phyloP scores from a whole-genome alignment of 2,329 filamentous ascomycete genomes.

The Calonectria henricotiae region DNA sequence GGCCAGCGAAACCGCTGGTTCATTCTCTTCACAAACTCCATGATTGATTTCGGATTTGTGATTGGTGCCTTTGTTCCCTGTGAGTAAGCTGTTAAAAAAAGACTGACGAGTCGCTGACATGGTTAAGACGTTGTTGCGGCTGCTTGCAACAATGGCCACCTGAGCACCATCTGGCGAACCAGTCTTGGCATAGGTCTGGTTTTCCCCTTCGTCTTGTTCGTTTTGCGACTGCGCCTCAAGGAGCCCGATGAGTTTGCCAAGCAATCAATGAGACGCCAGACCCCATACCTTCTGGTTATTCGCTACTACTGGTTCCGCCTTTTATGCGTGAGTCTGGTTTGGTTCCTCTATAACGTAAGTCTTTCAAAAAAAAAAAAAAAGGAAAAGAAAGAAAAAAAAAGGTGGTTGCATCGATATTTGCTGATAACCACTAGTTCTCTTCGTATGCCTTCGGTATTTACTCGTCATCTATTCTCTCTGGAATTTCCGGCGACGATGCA shows the following conservation, averaged over 20 bases:
- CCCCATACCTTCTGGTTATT: conserved; percentile 70
- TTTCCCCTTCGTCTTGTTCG: conserved; percentile 82
- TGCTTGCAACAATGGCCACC: conserved; percentile 73
- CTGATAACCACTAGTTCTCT: conserved; percentile 71
- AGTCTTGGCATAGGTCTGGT: conserved; percentile 84
- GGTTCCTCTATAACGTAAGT: conserved; percentile 86
- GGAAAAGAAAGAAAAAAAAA: not conserved
- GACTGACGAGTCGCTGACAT: rapidly evolving
- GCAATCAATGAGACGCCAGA: conserved; percentile 77
- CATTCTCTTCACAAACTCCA: conserved; percentile 89
- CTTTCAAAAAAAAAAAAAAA: not conserved
- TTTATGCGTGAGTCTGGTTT: conserved; percentile 80
- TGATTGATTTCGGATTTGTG: conserved; percentile 89
- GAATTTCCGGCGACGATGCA: conserved; percentile 72
- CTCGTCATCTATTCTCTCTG: conserved; percentile 80
- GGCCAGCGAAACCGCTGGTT: conserved; percentile 94
- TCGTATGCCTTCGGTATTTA: conserved; percentile 91
- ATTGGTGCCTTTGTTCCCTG: conserved; percentile 83
- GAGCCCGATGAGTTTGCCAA: conserved; percentile 85
- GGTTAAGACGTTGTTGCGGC: conserved; percentile 67
- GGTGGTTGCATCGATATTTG: rapidly evolving
- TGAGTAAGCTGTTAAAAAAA: conserved; percentile 41
- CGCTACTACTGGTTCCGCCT: conserved; percentile 84
- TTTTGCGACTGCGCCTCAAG: conserved; percentile 80
- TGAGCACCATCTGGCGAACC: conserved; percentile 85